A percentile compares a stretch with the other conserved stretches of the same genome.
Evolutionary conservation across 1,284 basidiomycete genomes (phyloP).

Genomic region (Gymnopus androsaceus): DNA sequence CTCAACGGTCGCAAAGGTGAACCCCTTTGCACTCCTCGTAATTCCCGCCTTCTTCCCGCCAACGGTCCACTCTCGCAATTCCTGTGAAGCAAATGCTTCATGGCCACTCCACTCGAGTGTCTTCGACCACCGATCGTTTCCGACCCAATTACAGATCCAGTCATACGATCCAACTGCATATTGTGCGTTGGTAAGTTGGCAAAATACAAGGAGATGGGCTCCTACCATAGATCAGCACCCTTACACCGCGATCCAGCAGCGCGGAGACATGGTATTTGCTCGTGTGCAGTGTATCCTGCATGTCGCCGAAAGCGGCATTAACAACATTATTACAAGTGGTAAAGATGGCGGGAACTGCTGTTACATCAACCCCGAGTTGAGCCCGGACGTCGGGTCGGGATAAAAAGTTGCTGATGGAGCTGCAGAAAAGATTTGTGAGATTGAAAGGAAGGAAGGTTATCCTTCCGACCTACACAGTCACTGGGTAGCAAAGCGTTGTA

Average conservation of each 20-base stretch:
- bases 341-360: constrained; percentile 47
- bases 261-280: constrained; percentile 62
- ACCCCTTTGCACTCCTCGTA: constrained; percentile 42
- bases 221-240: constrained; percentile 70
- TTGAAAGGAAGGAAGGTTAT: background rate
- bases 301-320: constrained; percentile 36
- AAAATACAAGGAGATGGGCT: background rate
- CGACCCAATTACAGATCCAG: constrained; percentile 78
- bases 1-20: constrained; percentile 56
- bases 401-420: constrained; percentile 56
- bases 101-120: constrained; percentile 66
- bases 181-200: background rate
- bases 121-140: constrained; percentile 66
- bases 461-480: constrained; percentile 17
- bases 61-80: constrained; percentile 51
- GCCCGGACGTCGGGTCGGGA: constrained; percentile 52
- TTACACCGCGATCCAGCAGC: constrained; percentile 74
- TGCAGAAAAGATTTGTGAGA: constrained; percentile 23
- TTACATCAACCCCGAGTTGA: constrained; percentile 58
- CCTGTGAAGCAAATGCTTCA: constrained; percentile 46
- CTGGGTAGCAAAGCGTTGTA: constrained; percentile 49
- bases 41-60: constrained; percentile 48
- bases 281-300: constrained; percentile 44
- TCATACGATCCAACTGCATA: constrained; percentile 58
- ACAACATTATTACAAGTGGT: constrained; percentile 49